Conservation (phyloP, 306 rosid genomes). For the Medicago lupulina region DNA sequence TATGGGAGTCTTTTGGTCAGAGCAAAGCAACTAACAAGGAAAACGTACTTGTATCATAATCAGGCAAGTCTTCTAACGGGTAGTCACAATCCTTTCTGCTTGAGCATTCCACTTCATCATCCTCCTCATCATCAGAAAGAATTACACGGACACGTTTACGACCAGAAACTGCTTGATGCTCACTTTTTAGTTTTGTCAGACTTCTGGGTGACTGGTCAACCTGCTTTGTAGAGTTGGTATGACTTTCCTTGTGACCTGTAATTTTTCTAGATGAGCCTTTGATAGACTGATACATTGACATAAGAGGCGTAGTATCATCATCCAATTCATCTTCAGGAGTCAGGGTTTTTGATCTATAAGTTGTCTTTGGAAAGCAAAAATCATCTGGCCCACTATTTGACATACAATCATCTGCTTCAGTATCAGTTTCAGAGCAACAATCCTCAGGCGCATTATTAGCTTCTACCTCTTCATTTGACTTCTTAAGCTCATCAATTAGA, state of each 20-base stretch:
- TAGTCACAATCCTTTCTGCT: constrained; percentile 47
- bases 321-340: constrained; percentile 52
- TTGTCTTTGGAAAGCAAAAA: constrained; percentile 51
- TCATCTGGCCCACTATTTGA: constrained; percentile 54
- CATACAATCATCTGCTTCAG: constrained; percentile 58
- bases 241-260: constrained; percentile 46
- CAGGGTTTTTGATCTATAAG: constrained; percentile 46
- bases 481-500: constrained; percentile 67
- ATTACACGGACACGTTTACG: constrained; percentile 70
- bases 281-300: constrained; percentile 53
- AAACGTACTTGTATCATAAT: constrained; percentile 67
- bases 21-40: constrained; percentile 40
- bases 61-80: constrained; percentile 53
- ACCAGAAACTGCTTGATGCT: constrained; percentile 51
- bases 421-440: constrained; percentile 84
- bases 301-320: constrained; percentile 60
- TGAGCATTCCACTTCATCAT: constrained; percentile 53
- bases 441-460: constrained; percentile 51
- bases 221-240: constrained; percentile 40
- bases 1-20: constrained; percentile 32
- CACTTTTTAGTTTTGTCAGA: constrained; percentile 49
- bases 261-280: constrained; percentile 54
- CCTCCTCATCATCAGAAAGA: constrained; percentile 75
- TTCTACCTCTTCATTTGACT: constrained; percentile 48
- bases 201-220: constrained; percentile 51